A percentile compares a stretch with the other conserved stretches of the same genome.
Evolutionary conservation across 495 filamentous ascomycete species (phyloP).

Genomic region (Symbiotaphrina buchneri): DNA sequence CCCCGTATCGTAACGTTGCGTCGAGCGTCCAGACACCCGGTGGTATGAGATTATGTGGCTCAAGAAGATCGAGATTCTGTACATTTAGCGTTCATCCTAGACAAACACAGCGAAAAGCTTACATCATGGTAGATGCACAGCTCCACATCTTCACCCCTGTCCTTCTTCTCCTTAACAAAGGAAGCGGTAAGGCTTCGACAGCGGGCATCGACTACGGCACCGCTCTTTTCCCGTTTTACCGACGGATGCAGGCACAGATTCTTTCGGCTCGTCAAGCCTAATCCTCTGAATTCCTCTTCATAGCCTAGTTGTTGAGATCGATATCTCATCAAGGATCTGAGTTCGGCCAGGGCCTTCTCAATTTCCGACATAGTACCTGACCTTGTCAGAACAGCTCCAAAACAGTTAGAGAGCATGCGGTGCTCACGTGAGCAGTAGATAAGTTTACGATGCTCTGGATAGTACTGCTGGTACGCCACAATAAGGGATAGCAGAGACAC

Average conservation of each 20-base stretch:
- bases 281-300: conserved; percentile 77
- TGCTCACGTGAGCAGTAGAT: conserved; percentile 92
- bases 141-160: conserved; percentile 80
- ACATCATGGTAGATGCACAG: conserved; percentile 91
- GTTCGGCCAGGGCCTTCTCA: conserved; percentile 84
- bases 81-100: conserved; percentile 2
- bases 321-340: conserved; percentile 88
- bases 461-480: conserved; percentile 83
- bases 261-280: conserved; percentile 89
- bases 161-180: conserved; percentile 93
- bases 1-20: conserved; percentile 63
- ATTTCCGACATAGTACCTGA: conserved; percentile 70
- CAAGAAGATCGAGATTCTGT: conserved; percentile 80
- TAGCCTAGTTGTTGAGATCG: conserved; percentile 64
- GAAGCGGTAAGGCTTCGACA: conserved; percentile 91
- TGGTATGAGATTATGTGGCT: conserved; percentile 82
- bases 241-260: conserved; percentile 93
- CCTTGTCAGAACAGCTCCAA: neutral
- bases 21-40: conserved; percentile 95
- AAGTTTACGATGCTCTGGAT: conserved; percentile 75
- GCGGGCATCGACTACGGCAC: conserved; percentile 75
- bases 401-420: conserved; percentile 12
- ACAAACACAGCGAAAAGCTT: conserved; percentile 6
- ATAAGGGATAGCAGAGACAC: conserved; percentile 90
- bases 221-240: conserved; percentile 89